phyloP scores from a whole-genome alignment of 202 grass and related monocot species.

The Sporobolus alterniflorus region DNA sequence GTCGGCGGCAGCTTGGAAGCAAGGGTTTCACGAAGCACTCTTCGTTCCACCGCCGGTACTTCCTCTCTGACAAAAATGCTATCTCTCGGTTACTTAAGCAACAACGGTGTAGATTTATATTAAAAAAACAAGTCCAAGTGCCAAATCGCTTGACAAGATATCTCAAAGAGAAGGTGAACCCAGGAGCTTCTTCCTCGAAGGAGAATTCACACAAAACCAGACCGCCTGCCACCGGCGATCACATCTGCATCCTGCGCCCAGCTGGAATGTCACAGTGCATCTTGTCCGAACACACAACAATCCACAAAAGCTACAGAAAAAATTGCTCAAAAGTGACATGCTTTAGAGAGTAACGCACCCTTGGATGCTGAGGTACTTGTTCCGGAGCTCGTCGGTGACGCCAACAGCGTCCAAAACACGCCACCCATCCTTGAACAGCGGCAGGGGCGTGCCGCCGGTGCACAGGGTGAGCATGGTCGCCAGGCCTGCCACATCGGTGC shows the following conservation, averaged over 20 bases:
- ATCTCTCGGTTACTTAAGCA: not conserved
- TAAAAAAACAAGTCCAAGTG: not conserved
- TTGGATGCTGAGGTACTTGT: slow-evolving; percentile 74
- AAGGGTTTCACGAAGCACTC: slow-evolving; percentile 73
- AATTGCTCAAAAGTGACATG: not conserved
- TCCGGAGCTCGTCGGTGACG: slow-evolving; percentile 83
- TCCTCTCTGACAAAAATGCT: slow-evolving; percentile 61
- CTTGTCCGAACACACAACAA: slow-evolving; percentile 41
- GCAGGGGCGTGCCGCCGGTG: slow-evolving; percentile 83
- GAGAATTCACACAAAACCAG: slow-evolving; percentile 74
- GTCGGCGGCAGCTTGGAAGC: slow-evolving; percentile 63
- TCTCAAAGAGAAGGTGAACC: slow-evolving; percentile 22
- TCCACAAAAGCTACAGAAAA: not conserved
- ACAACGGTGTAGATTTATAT: not conserved
- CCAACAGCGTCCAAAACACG: slow-evolving; percentile 81
- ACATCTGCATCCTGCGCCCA: slow-evolving; percentile 83
- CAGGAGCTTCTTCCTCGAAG: slow-evolving; percentile 86
- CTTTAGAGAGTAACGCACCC: slow-evolving; percentile 44
- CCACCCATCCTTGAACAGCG: slow-evolving; percentile 96
- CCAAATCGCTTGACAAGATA: not conserved
- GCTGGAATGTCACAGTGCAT: slow-evolving; percentile 59
- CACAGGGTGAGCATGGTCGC: slow-evolving; percentile 75
- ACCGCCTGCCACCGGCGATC: slow-evolving; percentile 61
- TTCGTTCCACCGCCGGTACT: slow-evolving; percentile 77
- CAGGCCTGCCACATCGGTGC: slow-evolving; percentile 84